Conservation (phyloP, 306 rosid species). For the Abrus pulchellus region DNA sequence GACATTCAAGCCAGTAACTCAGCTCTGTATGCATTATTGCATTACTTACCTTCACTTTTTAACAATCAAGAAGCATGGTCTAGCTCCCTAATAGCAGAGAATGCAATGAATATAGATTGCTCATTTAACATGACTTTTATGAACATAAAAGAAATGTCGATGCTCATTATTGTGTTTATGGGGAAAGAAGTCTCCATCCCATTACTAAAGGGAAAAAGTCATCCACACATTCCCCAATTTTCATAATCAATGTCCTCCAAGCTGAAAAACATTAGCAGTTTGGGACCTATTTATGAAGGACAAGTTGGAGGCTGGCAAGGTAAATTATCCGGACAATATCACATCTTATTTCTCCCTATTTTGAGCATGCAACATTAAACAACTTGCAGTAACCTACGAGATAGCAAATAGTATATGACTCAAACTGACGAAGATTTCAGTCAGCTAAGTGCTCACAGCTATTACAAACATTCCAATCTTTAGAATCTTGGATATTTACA, state of each 20-base stretch:
- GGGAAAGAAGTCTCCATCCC: conserved; percentile 8
- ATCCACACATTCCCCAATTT: not conserved
- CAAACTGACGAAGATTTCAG: conserved; percentile 7
- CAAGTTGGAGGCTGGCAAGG: conserved; percentile 6
- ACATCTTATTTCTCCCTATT: not conserved
- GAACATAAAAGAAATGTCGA: conserved; percentile 21
- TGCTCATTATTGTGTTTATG: not conserved
- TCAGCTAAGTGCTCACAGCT: conserved; percentile 18
- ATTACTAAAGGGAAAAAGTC: conserved; percentile 4
- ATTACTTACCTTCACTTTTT: conserved; percentile 29
- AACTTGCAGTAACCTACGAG: not conserved
- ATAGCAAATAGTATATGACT: conserved; percentile 12
- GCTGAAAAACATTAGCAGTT: not conserved
- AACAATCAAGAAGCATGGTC: conserved; percentile 17
- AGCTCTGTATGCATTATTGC: not conserved
- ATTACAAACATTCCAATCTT: conserved; percentile 32
- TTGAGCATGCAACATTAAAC: not conserved
- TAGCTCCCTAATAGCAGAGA: conserved; percentile 37
- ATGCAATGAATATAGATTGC: conserved; percentile 23
- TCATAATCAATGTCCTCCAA: conserved; percentile 6
- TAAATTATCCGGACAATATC: not conserved
- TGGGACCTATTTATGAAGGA: not conserved
- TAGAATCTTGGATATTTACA: conserved; percentile 15
- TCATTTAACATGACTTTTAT: not conserved
- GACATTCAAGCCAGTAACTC: conserved; percentile 14